Evolutionary conservation across 768 basidiomycete species (phyloP).

Genomic region (Mycena sanguinolenta): DNA sequence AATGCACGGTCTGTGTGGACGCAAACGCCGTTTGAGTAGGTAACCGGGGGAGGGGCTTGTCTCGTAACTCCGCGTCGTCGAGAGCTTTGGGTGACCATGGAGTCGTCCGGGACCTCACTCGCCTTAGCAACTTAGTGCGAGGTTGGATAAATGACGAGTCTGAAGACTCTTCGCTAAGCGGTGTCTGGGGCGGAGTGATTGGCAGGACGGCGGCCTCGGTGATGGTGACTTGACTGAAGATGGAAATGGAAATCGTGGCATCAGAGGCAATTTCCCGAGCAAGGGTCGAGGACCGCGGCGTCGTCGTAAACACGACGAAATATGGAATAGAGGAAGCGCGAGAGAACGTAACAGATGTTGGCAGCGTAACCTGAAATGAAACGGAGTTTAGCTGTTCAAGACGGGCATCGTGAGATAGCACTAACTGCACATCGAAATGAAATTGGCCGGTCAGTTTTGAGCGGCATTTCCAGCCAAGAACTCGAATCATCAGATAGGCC

Average conservation of each 20-base stretch:
- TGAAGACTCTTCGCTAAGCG: constrained; percentile 61
- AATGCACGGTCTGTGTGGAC: constrained; percentile 62
- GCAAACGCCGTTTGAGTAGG: constrained; percentile 54
- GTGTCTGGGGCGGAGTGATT: constrained; percentile 64
- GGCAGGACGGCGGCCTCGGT: constrained; percentile 57
- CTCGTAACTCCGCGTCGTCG: constrained; percentile 43
- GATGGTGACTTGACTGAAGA: constrained; percentile 72
- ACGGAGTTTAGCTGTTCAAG: constrained; percentile 16
- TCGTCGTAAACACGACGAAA: constrained; percentile 81
- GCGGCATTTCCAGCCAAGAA: constrained; percentile 78
- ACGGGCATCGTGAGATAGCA: constrained; percentile 29
- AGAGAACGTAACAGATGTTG: constrained; percentile 70
- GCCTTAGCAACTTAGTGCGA: constrained; percentile 24
- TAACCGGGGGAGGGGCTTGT: constrained; percentile 59
- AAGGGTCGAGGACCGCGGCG: constrained; percentile 64
- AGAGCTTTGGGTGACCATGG: constrained; percentile 43
- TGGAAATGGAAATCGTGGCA: constrained; percentile 77
- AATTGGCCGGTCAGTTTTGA: constrained; percentile 71
- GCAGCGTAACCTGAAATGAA: constrained; percentile 75
- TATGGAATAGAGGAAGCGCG: constrained; percentile 75
- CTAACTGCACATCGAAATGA: constrained; percentile 78
- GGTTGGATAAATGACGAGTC: constrained; percentile 25
- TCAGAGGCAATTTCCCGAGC: constrained; percentile 78
- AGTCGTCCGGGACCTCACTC: constrained; percentile 37
- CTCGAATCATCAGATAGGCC: constrained; percentile 56